Conservation (phyloP, 2,329 filamentous ascomycete genomes). For the Aspergillus puulaauensis region DNA sequence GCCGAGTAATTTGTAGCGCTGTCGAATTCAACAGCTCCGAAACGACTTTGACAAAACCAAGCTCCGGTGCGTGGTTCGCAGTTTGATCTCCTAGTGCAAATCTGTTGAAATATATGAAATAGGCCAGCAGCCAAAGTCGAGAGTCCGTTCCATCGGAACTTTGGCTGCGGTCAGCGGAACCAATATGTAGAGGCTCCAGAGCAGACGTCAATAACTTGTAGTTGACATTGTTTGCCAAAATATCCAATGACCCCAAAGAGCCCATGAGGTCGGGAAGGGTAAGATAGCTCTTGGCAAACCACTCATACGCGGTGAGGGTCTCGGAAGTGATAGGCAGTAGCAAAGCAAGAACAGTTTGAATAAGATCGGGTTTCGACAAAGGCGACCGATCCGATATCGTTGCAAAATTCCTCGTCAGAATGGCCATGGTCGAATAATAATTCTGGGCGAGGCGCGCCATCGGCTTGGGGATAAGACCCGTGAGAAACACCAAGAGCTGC, state of each 20-base stretch:
- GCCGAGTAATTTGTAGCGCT: conserved; percentile 53
- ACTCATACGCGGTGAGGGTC: conserved; percentile 46
- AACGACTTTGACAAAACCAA: conserved; percentile 56
- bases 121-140: conserved; percentile 58
- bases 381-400: conserved; percentile 15
- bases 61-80: conserved; percentile 45
- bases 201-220: conserved; percentile 49
- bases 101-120: conserved; percentile 60
- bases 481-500: conserved; percentile 35
- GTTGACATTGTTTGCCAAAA: conserved; percentile 49
- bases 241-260: conserved; percentile 39
- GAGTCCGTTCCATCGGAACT: conserved; percentile 37
- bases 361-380: conserved; percentile 29
- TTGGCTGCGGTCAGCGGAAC: conserved; percentile 24
- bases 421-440: conserved; percentile 43
- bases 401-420: conserved; percentile 31
- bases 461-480: conserved; percentile 40
- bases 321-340: conserved; percentile 44
- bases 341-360: conserved; percentile 40
- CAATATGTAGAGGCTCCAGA: conserved; percentile 33
- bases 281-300: conserved; percentile 48
- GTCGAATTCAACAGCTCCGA: conserved; percentile 57
- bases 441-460: conserved; percentile 37
- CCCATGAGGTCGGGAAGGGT: conserved; percentile 42
- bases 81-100: conserved; percentile 42